Evolutionary conservation across 495 filamentous ascomycete genomes (phyloP).

Genomic region (Daldinia concentrica): DNA sequence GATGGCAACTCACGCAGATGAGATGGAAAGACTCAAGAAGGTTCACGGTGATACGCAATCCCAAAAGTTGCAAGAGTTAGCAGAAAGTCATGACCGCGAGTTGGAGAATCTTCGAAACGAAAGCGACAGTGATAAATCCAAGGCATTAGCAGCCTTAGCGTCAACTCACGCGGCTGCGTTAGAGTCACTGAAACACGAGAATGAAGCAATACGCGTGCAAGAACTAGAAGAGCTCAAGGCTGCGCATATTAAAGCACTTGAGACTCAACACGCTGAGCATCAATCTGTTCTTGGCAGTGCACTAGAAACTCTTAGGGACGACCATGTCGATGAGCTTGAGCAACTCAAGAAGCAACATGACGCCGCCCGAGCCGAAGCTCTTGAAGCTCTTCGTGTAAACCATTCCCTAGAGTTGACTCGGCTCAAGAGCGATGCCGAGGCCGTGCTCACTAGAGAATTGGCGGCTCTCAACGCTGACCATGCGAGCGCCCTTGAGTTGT

Average conservation of each 20-base stretch:
- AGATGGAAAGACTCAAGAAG: slow-evolving; percentile 24
- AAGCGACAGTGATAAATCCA: slow-evolving; percentile 13
- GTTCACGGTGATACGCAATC: not conserved
- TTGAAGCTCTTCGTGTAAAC: slow-evolving; percentile 27
- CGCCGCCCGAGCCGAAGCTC: slow-evolving; percentile 23
- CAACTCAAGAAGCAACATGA: slow-evolving; percentile 23
- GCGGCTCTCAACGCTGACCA: slow-evolving; percentile 34
- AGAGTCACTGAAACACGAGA: slow-evolving; percentile 28
- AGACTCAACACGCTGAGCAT: slow-evolving; percentile 16
- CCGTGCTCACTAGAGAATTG: slow-evolving; percentile 32
- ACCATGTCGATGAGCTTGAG: slow-evolving; percentile 21
- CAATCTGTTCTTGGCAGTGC: slow-evolving; percentile 16
- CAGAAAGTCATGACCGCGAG: slow-evolving; percentile 17
- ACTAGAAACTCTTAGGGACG: slow-evolving; percentile 22
- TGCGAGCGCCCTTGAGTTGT: slow-evolving; percentile 25
- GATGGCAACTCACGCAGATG: slow-evolving; percentile 13
- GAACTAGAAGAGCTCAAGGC: slow-evolving; percentile 29
- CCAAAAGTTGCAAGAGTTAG: not conserved
- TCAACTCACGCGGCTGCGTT: slow-evolving; percentile 30
- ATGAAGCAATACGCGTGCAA: slow-evolving; percentile 14
- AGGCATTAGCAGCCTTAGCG: slow-evolving; percentile 18
- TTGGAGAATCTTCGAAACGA: slow-evolving; percentile 22
- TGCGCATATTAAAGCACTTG: slow-evolving; percentile 20
- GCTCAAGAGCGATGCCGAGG: slow-evolving; percentile 26
- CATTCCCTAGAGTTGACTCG: slow-evolving; percentile 27